Percentiles rank a stretch among this genome's conserved stretches.
Evolutionary conservation across 768 basidiomycete genomes (phyloP).

Genomic region (Pleurotus eryngii): DNA sequence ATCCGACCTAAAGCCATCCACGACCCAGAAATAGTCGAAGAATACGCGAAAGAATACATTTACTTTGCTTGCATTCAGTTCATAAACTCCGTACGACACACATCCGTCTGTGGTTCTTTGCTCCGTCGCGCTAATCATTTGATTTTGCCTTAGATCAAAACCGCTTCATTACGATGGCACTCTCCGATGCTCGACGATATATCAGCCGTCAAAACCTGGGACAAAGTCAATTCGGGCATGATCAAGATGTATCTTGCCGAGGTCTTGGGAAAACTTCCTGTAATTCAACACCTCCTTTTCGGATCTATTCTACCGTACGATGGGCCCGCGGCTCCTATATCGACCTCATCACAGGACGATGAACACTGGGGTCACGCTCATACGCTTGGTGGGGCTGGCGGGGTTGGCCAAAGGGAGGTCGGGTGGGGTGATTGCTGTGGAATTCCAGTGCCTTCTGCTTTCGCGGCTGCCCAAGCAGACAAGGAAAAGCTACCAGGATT

Average conservation of each 20-base stretch:
- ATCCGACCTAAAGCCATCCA: slow-evolving; percentile 92
- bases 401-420: slow-evolving; percentile 46
- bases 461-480: slow-evolving; percentile 67
- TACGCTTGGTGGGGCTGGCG: slow-evolving; percentile 35
- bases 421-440: slow-evolving; percentile 94
- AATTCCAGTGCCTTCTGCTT: slow-evolving; percentile 79
- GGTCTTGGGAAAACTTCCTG: slow-evolving; percentile 92
- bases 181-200: slow-evolving; percentile 99
- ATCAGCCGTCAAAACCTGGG: slow-evolving; percentile 92
- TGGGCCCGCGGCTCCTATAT: slow-evolving; percentile 45
- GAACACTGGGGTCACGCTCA: slow-evolving; percentile 52
- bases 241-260: slow-evolving; percentile 97
- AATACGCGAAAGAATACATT: slow-evolving; percentile 91
- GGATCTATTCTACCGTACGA: slow-evolving; percentile 75
- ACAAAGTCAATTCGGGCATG: slow-evolving; percentile 95
- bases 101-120: neutral
- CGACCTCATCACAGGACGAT: slow-evolving; percentile 26
- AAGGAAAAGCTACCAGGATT: slow-evolving; percentile 35
- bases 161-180: slow-evolving; percentile 94
- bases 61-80: slow-evolving; percentile 95
- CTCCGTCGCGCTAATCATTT: neutral
- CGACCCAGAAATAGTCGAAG: slow-evolving; percentile 85
- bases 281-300: slow-evolving; percentile 95
- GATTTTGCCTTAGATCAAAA: slow-evolving; percentile 67
- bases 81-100: slow-evolving; percentile 77